A percentile compares a stretch with the other conserved stretches of the same genome.
Evolutionary conservation across 257 asterid genomes (phyloP).

Genomic region (Coffea canephora): DNA sequence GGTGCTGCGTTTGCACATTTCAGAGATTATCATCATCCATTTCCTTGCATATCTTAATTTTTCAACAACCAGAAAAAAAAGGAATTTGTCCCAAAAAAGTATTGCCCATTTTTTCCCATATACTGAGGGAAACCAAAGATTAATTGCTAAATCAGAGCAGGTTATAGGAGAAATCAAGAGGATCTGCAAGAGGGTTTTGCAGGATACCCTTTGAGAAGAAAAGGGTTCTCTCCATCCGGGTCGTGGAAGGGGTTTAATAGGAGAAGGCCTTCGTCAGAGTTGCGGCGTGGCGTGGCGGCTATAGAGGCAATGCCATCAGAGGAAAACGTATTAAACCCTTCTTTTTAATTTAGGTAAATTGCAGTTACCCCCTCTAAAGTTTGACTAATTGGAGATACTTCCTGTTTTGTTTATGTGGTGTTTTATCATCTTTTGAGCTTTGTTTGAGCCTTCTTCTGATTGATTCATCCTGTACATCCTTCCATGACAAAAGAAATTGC

Average conservation of each 20-base stretch:
- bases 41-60: not conserved
- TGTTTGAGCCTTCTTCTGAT: too few species aligned
- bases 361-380: too few species aligned
- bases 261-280: not conserved
- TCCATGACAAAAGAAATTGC: too few species aligned
- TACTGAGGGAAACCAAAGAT: not conserved
- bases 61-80: too few species aligned
- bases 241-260: not conserved
- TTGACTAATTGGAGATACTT: too few species aligned
- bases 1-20: slow-evolving; percentile 55
- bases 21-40: slow-evolving; percentile 41
- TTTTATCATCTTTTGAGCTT: too few species aligned
- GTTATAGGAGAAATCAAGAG: not conserved
- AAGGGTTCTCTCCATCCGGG: not conserved
- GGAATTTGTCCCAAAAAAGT: too few species aligned
- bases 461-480: too few species aligned
- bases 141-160: not conserved
- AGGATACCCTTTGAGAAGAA: not conserved
- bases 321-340: not conserved
- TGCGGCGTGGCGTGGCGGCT: not conserved
- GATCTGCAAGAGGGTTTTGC: not conserved
- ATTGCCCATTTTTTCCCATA: too few species aligned
- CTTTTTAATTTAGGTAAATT: not conserved
- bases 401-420: too few species aligned
- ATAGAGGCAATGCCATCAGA: not conserved